Evolutionary conservation across 768 basidiomycete species (phyloP), one percentile per base, ranked within the genome.

Genomic region (Punctularia strigosozonata): DNA sequence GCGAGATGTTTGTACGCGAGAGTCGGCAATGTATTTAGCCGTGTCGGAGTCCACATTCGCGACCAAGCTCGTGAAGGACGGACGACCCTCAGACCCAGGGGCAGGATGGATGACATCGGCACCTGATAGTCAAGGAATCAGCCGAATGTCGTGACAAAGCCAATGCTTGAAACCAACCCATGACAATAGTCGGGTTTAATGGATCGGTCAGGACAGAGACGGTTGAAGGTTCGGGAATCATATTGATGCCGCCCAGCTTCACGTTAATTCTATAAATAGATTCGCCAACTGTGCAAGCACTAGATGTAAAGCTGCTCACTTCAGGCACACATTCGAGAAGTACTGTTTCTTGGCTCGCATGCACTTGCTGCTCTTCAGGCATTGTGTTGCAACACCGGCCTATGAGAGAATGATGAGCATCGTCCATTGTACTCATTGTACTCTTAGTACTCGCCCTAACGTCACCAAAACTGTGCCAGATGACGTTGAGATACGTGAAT

Each of bases 31-130:
- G 44, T 87, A 90, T 54, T 87, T 87, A 4, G 81, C 80, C 1
- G 70, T 73, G 40, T 78, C 73, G 0, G 73, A 73, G 52, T 90
- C 87, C 21, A 90, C 75, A 44, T 79, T 89, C 22, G 71, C 84
- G 14, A 89, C 86, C 5, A 90, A 62, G 5, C 84, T 68, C 0
- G 86, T 81, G 53, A 83, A 88, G 0, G 86, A 89, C 1, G 87
- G 87, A 3, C 77, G 72, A 14, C 77, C 82, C n/a, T 70, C 72
- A 0, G 82, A 71, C 6, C 84, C 84, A 15, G 87, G 84, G 5
- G 83, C 71, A 6, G 87, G 85, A 48, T 89, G 85, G 28, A 85
- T 83, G 21, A 84, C 83, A 53, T 88, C 84, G 14, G 85, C 85
- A 44, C 82, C 79, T 82, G 40, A 8, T 44, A 31, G 37, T 13